phyloP scores from a whole-genome alignment of 441 rosid species.

The Populus hybrid region DNA sequence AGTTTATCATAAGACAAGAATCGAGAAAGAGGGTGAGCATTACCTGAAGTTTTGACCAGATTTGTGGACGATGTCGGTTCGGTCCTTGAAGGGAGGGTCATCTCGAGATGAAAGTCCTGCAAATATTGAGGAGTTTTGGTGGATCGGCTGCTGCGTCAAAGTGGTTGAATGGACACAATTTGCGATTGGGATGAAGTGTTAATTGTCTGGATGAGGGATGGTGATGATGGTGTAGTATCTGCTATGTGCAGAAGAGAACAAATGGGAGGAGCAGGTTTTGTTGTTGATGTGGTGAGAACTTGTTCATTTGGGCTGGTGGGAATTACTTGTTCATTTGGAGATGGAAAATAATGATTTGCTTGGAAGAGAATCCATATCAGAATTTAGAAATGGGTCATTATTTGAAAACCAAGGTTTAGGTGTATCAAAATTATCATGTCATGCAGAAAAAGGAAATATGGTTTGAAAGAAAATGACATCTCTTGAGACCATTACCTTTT shows the following conservation, averaged over 20 bases:
- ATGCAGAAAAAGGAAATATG: background rate
- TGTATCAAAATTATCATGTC: background rate
- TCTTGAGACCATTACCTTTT: background rate
- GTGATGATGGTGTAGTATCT: background rate
- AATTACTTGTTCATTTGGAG: background rate
- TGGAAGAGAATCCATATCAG: background rate
- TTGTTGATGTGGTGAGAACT: background rate
- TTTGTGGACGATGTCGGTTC: background rate
- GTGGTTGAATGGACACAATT: background rate
- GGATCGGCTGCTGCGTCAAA: background rate
- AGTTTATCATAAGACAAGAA: slow-evolving; percentile 1
- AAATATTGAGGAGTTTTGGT: background rate
- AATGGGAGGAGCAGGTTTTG: background rate
- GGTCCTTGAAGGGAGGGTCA: background rate
- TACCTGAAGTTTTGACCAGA: background rate
- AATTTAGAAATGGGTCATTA: background rate
- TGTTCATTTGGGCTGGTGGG: background rate
- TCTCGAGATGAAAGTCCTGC: background rate
- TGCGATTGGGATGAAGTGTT: background rate
- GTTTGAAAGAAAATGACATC: background rate
- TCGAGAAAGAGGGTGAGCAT: background rate
- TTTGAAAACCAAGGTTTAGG: background rate
- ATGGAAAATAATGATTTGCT: background rate
- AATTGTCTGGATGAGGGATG: background rate
- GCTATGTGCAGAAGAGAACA: too few species aligned